Percentiles rank a stretch among this genome's conserved stretches.
Evolutionary conservation across 192 early-diverging fungal species (phyloP).

Genomic region (Coemansia interrupta): DNA sequence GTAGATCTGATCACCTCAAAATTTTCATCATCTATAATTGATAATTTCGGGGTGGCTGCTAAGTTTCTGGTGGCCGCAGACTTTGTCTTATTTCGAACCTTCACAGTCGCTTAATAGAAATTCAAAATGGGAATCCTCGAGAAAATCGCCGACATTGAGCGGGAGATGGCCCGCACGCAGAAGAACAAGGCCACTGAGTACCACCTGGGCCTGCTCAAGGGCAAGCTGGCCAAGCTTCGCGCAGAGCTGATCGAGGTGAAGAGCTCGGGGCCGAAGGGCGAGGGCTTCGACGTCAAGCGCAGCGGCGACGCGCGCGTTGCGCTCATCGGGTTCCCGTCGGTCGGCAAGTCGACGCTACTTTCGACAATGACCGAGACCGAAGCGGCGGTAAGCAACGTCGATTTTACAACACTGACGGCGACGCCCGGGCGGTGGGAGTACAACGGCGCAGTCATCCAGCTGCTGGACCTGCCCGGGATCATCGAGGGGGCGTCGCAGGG

Average conservation of each 20-base stretch:
- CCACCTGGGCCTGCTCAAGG: constrained; percentile 96
- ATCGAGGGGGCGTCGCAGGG: constrained; percentile 97
- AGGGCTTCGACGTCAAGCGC: constrained; percentile 98
- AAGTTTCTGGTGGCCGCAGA: background rate
- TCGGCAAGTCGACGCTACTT: constrained; percentile 96
- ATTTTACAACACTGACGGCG: constrained; percentile 96
- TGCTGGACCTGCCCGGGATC: constrained; percentile 98
- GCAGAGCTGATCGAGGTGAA: constrained; percentile 73
- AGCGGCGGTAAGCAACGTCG: constrained; percentile 82
- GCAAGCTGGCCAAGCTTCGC: constrained; percentile 84
- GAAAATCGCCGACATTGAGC: constrained; percentile 87
- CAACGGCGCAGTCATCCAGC: constrained; percentile 93
- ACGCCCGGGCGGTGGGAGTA: constrained; percentile 94
- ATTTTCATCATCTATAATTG: background rate
- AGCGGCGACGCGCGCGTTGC: constrained; percentile 94
- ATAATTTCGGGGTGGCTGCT: background rate
- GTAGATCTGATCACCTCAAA: background rate
- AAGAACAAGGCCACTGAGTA: constrained; percentile 99
- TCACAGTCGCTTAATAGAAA: background rate
- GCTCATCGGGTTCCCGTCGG: constrained; percentile 96
- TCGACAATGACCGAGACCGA: constrained; percentile 88
- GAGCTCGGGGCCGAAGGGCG: constrained; percentile 63
- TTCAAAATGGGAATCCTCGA: constrained; percentile 75
- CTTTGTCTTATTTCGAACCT: background rate
- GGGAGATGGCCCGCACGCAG: constrained; percentile 89